phyloP scores from a whole-genome alignment of 2,329 filamentous ascomycete genomes.

The Chalara sp. region DNA sequence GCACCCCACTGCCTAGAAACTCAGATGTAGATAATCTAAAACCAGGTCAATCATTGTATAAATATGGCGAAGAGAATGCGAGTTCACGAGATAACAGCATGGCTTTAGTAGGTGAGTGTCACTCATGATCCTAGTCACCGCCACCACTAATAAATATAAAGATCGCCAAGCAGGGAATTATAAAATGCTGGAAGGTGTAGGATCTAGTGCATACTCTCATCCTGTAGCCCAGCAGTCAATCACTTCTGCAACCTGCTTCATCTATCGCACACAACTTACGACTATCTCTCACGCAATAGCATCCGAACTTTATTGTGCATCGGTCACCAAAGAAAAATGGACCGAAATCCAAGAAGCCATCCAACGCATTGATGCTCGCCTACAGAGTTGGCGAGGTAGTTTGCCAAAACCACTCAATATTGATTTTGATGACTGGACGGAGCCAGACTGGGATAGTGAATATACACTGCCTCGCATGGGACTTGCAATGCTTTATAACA shows the following conservation, averaged over 20 bases:
- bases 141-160: too few species aligned
- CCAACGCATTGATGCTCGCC: conserved; percentile 12
- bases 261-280: conserved; percentile 19
- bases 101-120: too few species aligned
- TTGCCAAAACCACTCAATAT: conserved; percentile 14
- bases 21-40: conserved; percentile 12
- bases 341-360: conserved; percentile 17
- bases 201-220: not conserved
- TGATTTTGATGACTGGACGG: conserved; percentile 10
- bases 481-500: conserved; percentile 17
- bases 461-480: conserved; percentile 11
- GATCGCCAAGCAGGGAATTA: too few species aligned
- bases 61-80: not conserved
- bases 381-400: conserved; percentile 13
- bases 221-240: conserved; percentile 9
- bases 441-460: conserved; percentile 10
- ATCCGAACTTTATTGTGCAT: conserved; percentile 20
- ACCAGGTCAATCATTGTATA: conserved; percentile 4
- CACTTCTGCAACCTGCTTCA: conserved; percentile 18
- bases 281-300: conserved; percentile 21
- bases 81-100: too few species aligned
- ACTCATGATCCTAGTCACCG: too few species aligned
- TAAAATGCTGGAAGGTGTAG: too few species aligned
- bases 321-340: conserved; percentile 18
- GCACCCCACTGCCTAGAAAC: conserved; percentile 18